Conservation (phyloP, 768 basidiomycete species). For the Suillus sp. region DNA sequence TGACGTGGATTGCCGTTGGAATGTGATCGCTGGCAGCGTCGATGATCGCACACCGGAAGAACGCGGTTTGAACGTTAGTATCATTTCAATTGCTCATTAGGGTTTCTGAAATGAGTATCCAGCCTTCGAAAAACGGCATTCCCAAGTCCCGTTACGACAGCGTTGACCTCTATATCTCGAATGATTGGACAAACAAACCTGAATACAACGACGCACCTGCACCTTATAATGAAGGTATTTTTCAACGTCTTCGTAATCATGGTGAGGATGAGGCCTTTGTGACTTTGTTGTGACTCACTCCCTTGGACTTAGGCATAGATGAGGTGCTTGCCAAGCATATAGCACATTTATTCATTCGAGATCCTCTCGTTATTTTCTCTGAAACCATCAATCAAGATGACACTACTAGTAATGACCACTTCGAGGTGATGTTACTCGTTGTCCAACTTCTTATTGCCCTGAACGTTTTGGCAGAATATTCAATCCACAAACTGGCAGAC, state of each 20-base stretch:
- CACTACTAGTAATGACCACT: conserved; percentile 84
- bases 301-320: conserved; percentile 67
- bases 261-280: conserved; percentile 46
- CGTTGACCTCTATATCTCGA: conserved; percentile 91
- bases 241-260: conserved; percentile 69
- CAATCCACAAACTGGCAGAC: conserved; percentile 99
- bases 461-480: conserved; percentile 64
- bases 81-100: conserved; percentile 14
- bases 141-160: conserved; percentile 98
- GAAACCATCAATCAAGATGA: conserved; percentile 96
- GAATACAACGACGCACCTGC: conserved; percentile 91
- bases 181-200: conserved; percentile 82
- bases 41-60: conserved; percentile 97
- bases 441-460: conserved; percentile 4
- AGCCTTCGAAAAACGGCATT: conserved; percentile 85
- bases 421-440: conserved; percentile 63
- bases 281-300: neutral
- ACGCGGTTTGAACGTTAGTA: conserved; percentile 74
- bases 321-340: conserved; percentile 87
- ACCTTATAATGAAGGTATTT: conserved; percentile 77
- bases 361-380: conserved; percentile 93
- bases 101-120: conserved; percentile 14
- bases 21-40: conserved; percentile 97
- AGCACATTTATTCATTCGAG: conserved; percentile 95
- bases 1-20: conserved; percentile 98